phyloP scores from a whole-genome alignment of 768 basidiomycete genomes.

The Calocybe gangraenosa region DNA sequence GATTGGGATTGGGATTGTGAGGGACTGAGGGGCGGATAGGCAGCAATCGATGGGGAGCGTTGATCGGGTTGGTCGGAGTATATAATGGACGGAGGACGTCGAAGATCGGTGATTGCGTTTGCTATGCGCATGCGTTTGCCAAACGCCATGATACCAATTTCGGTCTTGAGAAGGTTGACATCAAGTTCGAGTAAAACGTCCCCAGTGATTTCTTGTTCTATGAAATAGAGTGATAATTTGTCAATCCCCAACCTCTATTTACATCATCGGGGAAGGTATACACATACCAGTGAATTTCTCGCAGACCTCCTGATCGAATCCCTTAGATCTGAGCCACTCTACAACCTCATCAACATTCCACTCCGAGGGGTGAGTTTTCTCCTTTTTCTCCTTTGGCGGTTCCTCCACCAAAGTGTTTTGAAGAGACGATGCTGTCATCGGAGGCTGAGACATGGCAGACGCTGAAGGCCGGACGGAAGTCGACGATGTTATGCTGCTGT shows the following conservation, averaged over 20 bases:
- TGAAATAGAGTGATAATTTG: not conserved
- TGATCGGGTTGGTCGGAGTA: slow-evolving; percentile 44
- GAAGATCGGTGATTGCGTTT: slow-evolving; percentile 87
- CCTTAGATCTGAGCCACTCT: slow-evolving; percentile 80
- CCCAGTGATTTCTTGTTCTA: slow-evolving; percentile 98
- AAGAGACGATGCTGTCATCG: slow-evolving; percentile 13
- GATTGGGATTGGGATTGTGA: slow-evolving; percentile 26
- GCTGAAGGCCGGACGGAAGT: slow-evolving; percentile 7
- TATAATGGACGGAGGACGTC: slow-evolving; percentile 61
- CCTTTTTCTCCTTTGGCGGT: slow-evolving; percentile 22
- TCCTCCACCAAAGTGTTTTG: slow-evolving; percentile 17
- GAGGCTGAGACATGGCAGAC: slow-evolving; percentile 4
- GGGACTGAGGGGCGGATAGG: slow-evolving; percentile 15
- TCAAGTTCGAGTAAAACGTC: slow-evolving; percentile 96
- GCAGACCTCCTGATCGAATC: slow-evolving; percentile 80
- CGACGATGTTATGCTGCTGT: slow-evolving; percentile 30
- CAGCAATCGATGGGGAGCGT: slow-evolving; percentile 23
- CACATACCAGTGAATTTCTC: slow-evolving; percentile 80
- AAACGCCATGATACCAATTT: slow-evolving; percentile 91
- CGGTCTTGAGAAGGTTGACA: slow-evolving; percentile 82
- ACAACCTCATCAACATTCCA: slow-evolving; percentile 91
- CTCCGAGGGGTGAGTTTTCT: slow-evolving; percentile 50
- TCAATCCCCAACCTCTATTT: no score
- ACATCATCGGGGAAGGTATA: no score
- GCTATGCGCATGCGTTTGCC: slow-evolving; percentile 93